These are phyloP conservation scores for Striga hermonthica DNA, from an alignment of 305 asterid species.

Conservation along the genomic window DNA sequence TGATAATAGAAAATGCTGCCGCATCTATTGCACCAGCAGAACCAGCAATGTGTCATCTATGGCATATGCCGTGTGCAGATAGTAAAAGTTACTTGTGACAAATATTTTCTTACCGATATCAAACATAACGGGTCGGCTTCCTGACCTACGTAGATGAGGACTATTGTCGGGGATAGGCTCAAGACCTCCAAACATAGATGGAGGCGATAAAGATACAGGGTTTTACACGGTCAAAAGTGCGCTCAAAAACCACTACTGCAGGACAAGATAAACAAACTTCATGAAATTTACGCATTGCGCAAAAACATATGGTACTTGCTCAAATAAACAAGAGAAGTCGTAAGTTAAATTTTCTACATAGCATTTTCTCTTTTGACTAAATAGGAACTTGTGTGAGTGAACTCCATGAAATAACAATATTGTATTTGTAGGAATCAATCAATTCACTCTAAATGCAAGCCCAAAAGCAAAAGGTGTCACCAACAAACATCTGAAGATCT, in stretches of 20 bases:
- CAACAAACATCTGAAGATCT: background rate
- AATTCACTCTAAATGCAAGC: constrained; percentile 2
- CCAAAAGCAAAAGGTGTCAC: background rate
- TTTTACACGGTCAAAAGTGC: constrained; percentile 29
- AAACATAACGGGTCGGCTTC: constrained; percentile 80
- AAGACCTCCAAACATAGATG: constrained; percentile 92
- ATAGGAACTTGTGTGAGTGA: constrained; percentile 13
- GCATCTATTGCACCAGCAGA: constrained; percentile 8
- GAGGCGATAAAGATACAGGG: constrained; percentile 42
- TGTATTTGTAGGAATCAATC: constrained; percentile 4
- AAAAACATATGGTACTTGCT: constrained; percentile 15
- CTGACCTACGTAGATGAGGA: constrained; percentile 91
- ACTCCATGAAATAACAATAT: constrained; percentile 12
- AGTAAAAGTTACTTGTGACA: constrained; percentile 12
- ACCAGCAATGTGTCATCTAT: background rate
- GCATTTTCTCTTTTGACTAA: background rate
- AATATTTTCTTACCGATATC: constrained; percentile 61
- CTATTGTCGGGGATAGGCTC: constrained; percentile 61
- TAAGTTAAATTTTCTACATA: constrained; percentile 11
- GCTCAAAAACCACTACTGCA: constrained; percentile 35
- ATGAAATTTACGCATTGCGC: constrained; percentile 14
- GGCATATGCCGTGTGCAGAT: constrained; percentile 9
- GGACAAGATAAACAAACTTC: constrained; percentile 16
- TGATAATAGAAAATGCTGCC: constrained; percentile 19
- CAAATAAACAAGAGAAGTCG: constrained; percentile 12